Evolutionary conservation across 2,329 filamentous ascomycete genomes (phyloP), one percentile per base, ranked within the genome.

Genomic region (Fonsecaea monophora): DNA sequence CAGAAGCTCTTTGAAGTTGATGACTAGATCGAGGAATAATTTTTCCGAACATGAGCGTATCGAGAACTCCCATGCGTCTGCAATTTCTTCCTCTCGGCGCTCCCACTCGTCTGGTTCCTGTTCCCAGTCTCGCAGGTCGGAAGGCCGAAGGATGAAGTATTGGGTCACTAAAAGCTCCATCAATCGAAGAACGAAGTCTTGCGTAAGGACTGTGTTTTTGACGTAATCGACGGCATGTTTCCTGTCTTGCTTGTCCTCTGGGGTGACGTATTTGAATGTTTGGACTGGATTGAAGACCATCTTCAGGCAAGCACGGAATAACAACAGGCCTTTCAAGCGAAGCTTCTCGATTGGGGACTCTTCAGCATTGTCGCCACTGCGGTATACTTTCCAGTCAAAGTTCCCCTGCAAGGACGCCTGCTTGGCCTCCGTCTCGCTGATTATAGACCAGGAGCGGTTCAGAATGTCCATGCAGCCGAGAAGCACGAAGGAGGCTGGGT

Each of bases 81-180:
- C 89, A 66, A 92, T 87, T 67, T 90, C 91, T 74, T 96, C 92
- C 81, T 97, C 93, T 73, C 90, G 89, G 70, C 91, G 89, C 77
- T 97, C 94, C 94, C 95, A 99, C 62, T 96, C 93, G 77, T 99
- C 92, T 0, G 94, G 92, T 65, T 97, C 93, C 75, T 96, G 90
- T 75, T 96, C 90, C 95, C 95, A 99, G 65, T 92, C 90, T 68
- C 92, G 89, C 0, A 98, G 85, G 77, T 99, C 95, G 60, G 88
- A 88, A 66, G 90, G 87, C 38, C 92, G 88, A 77, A 98, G 95
- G 42, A 95, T 86, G 76, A 99, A 95, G 72, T 97, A 92, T 73
- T 90, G 89, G 0, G 91, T 92, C 60, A 99, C 91, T 64, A 97
- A 88, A 12, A 90, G 84, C 71, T 95, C 92, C 76, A 95, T 92